Evolutionary conservation across 495 filamentous ascomycete genomes (phyloP).

Genomic region (Mytilinidion resinicola): DNA sequence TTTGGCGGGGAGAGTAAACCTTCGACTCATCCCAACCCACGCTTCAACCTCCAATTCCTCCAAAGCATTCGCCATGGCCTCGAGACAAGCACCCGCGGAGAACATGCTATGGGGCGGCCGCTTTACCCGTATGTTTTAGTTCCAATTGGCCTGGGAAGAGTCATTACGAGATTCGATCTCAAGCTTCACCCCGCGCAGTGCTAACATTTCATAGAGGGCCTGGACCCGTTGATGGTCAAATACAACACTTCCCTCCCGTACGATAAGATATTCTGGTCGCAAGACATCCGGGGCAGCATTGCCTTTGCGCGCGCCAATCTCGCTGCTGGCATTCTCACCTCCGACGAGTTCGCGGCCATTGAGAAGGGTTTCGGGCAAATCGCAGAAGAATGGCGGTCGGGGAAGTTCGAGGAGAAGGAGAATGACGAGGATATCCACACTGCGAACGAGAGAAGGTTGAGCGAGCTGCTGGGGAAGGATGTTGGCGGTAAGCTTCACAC

Average conservation of each 20-base stretch:
- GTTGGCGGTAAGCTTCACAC: conserved; percentile 92
- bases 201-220: conserved; percentile 48
- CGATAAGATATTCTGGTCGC: conserved; percentile 73
- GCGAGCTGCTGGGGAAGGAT: conserved; percentile 81
- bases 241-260: conserved; percentile 86
- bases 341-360: conserved; percentile 68
- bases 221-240: conserved; percentile 81
- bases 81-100: conserved; percentile 31
- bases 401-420: conserved; percentile 54
- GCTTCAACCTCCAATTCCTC: neutral
- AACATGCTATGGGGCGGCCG: conserved; percentile 79
- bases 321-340: conserved; percentile 67
- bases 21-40: neutral
- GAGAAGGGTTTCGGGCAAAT: conserved; percentile 67
- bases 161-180: neutral
- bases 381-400: conserved; percentile 64
- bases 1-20: neutral
- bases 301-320: conserved; percentile 83
- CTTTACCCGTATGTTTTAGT: conserved; percentile 56
- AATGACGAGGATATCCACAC: conserved; percentile 84
- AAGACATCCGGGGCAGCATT: conserved; percentile 75
- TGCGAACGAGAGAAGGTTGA: conserved; percentile 84
- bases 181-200: conserved; percentile 23
- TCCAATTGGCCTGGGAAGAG: neutral
- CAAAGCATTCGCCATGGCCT: conserved; percentile 22